Conservation (phyloP, 2,329 filamentous ascomycete species). For the Aspergillus pseudonomiae region DNA sequence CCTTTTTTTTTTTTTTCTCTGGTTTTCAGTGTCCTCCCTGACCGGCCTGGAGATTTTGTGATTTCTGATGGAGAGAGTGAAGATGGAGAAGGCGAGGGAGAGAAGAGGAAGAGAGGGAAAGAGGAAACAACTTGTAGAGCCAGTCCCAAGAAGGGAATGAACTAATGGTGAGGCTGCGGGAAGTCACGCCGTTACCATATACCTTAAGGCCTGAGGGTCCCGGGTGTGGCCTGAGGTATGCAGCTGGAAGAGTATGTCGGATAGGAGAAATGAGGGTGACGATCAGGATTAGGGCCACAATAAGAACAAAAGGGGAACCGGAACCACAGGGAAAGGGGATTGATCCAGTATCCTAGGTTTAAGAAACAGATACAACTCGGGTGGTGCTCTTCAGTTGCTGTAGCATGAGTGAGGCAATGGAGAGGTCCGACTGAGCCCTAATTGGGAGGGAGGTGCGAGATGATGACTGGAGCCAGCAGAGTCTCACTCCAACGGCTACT, state of each 20-base stretch:
- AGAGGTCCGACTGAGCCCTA: background rate
- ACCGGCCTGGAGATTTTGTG: background rate
- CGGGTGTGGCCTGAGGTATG: background rate
- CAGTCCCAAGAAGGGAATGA: background rate
- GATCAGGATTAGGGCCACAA: background rate
- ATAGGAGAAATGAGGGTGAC: background rate
- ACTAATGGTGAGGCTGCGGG: background rate
- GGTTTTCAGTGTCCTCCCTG: background rate
- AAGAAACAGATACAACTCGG: background rate
- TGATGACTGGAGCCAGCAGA: conserved; percentile 10
- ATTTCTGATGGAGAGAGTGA: background rate
- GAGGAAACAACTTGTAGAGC: background rate
- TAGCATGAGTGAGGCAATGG: background rate
- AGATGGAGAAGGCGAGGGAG: background rate
- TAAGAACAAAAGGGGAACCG: background rate
- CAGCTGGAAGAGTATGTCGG: background rate
- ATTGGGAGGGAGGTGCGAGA: background rate
- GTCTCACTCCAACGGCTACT: background rate
- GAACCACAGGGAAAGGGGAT: background rate
- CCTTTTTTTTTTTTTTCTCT: background rate
- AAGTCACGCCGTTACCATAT: background rate
- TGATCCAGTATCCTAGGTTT: background rate
- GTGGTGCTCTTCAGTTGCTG: background rate
- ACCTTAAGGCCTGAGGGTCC: background rate
- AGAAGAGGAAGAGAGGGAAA: background rate